A percentile compares a stretch with the other conserved stretches of the same genome.
Evolutionary conservation across 371 early-diverging fungal species (phyloP).

Genomic region (Mucor plumbeus): DNA sequence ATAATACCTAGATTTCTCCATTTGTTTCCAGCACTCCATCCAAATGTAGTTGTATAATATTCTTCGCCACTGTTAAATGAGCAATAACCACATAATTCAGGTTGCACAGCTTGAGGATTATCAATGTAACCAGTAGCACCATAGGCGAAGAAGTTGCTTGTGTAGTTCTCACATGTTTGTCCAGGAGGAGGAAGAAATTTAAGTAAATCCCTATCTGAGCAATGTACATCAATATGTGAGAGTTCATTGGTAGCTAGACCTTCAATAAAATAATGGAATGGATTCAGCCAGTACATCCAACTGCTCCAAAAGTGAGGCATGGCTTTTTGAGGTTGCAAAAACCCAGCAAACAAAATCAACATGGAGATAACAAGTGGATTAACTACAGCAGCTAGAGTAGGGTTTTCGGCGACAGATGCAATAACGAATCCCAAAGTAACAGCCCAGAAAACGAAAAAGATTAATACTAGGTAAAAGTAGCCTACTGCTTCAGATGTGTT

Average conservation of each 20-base stretch:
- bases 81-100: constrained; percentile 64
- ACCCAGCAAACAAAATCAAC: constrained; percentile 66
- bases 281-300: constrained; percentile 76
- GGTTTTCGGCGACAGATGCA: constrained; percentile 63
- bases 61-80: constrained; percentile 58
- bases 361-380: constrained; percentile 66
- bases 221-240: constrained; percentile 44
- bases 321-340: constrained; percentile 55
- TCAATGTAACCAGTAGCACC: constrained; percentile 61
- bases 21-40: constrained; percentile 48
- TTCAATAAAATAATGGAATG: constrained; percentile 72
- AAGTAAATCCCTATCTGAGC: constrained; percentile 51
- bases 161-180: constrained; percentile 63
- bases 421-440: constrained; percentile 68
- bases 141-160: constrained; percentile 47
- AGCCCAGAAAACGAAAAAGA: constrained; percentile 59
- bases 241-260: constrained; percentile 70
- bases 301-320: constrained; percentile 74
- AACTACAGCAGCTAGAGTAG: constrained; percentile 61
- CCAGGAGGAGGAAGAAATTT: constrained; percentile 60
- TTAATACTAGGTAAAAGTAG: constrained; percentile 60
- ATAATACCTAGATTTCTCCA: constrained; percentile 76
- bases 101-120: constrained; percentile 46
- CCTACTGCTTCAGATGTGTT: constrained; percentile 42
- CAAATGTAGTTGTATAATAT: constrained; percentile 40